phyloP scores from a whole-genome alignment of 306 rosid genomes.

The Begonia peltatifolia region DNA sequence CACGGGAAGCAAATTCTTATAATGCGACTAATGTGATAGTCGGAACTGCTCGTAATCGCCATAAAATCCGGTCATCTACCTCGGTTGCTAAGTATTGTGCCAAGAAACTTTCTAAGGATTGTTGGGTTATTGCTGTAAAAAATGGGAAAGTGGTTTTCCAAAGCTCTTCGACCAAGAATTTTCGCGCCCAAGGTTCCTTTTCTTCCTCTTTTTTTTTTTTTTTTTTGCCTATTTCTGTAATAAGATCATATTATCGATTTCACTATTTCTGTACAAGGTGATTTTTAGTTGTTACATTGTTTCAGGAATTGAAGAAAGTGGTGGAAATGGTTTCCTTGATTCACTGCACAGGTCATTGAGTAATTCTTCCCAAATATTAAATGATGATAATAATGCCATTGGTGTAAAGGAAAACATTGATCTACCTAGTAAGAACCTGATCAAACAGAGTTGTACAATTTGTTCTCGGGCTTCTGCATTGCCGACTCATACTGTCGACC shows the following conservation, averaged over 20 bases:
- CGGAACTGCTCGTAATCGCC: slow-evolving; percentile 51
- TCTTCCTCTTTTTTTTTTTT: no score
- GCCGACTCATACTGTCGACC: no score
- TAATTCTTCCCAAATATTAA: slow-evolving; percentile 30
- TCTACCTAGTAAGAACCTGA: neutral
- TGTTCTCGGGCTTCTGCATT: slow-evolving; percentile 25
- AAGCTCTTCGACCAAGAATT: slow-evolving; percentile 17
- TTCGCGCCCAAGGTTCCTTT: slow-evolving; percentile 36
- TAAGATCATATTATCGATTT: no score
- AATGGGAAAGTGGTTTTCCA: slow-evolving; percentile 72
- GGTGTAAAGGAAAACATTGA: slow-evolving; percentile 14
- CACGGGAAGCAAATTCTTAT: slow-evolving; percentile 62
- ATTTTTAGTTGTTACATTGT: slow-evolving; percentile 8
- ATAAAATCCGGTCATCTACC: slow-evolving; percentile 53
- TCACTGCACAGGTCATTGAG: slow-evolving; percentile 23
- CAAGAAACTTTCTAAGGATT: slow-evolving; percentile 43
- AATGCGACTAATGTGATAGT: slow-evolving; percentile 59
- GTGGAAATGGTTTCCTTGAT: slow-evolving; percentile 28
- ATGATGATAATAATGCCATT: slow-evolving; percentile 16
- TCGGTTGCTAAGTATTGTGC: slow-evolving; percentile 87
- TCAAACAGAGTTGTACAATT: slow-evolving; percentile 31
- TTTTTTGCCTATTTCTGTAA: no score
- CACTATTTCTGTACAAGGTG: neutral
- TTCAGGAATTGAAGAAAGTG: slow-evolving; percentile 34
- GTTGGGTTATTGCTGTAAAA: slow-evolving; percentile 60